Base-by-base conservation (phyloP, 371 early-diverging fungal species). In the Blastocladiella emersonii region DNA sequence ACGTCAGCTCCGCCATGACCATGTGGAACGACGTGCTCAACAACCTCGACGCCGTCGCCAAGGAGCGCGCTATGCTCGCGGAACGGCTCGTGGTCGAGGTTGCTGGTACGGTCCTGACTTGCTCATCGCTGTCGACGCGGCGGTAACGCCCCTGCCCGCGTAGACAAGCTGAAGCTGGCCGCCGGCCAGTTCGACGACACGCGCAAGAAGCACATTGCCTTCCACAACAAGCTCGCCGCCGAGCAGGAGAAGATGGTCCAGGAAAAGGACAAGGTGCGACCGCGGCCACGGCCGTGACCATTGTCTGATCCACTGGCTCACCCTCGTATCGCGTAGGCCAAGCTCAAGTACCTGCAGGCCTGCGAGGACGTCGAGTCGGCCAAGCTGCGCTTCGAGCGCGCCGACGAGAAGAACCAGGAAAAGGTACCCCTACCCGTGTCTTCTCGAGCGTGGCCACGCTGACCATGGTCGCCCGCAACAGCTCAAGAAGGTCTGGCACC, bases 231-330 rank as follows among this genome's bases (percentile, higher is more conserved):
- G 44, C 64, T 89, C 34, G 71, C 76, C 23, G 61, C 74, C 0
- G 90, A 88, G 51, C 71, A 85, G 30, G 88, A 88, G 60, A 82
- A 74, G 60, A 72, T 80, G 0, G 78, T 79, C 63, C 66, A 72
- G 6, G 89, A 89, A 34, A 86, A 83, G 57, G 89, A 88, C 61
- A 85, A 85, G 65, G 81, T n/a, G n/a, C n/a, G n/a, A n/a, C n/a
- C n/a, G n/a, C n/a, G n/a, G n/a, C n/a, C n/a, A n/a, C n/a, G 19
- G 19, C 25, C 25, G 19, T 48, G 48, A 48, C 19, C 19, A 19
- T 19, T 48, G n/a, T 48, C 25, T 25, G n/a, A 48, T 25, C 48
- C 43, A 15, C 30, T 44, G 30, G 34, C 17, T 34, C 27, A 23
- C 34, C n/a, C n/a, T n/a, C n/a, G n/a, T n/a, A n/a, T n/a, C n/a